Conservation (phyloP, 768 basidiomycete species). For the Mycena filopes region DNA sequence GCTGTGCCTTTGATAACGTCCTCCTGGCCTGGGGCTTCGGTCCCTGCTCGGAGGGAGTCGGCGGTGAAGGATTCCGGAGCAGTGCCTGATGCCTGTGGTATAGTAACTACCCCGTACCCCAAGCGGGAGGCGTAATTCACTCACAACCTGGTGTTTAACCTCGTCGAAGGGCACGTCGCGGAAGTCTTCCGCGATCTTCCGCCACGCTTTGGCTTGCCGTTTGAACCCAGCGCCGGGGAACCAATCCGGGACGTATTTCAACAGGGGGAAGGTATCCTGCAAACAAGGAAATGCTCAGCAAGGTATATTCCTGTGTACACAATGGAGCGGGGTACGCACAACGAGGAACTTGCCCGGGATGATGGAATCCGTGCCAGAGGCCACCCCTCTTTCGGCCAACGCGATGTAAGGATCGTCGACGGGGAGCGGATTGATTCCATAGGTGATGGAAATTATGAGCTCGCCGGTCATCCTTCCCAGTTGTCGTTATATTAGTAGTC, state of each 20-base stretch:
- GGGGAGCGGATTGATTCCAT: conserved; percentile 39
- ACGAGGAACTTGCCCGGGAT: conserved; percentile 35
- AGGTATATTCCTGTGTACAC: too few relatives aligned
- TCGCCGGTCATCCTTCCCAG: conserved; percentile 36
- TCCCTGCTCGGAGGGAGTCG: neutral
- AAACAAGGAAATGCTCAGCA: too few relatives aligned
- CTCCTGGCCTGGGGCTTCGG: neutral
- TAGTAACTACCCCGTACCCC: neutral
- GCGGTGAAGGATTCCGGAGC: conserved; percentile 5
- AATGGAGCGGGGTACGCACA: neutral
- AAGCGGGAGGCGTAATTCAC: neutral
- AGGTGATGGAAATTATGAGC: conserved; percentile 33
- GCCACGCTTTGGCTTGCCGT: conserved; percentile 40
- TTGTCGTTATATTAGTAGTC: neutral
- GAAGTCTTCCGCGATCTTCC: conserved; percentile 10
- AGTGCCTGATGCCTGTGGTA: neutral
- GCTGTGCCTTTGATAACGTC: conserved; percentile 20
- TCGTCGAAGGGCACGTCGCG: conserved; percentile 32
- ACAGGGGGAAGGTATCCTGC: conserved; percentile 24
- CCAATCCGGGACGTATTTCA: conserved; percentile 43
- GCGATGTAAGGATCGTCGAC: conserved; percentile 39
- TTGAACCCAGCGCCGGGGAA: conserved; percentile 48
- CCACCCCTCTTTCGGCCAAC: conserved; percentile 30
- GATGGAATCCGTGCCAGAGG: conserved; percentile 23
- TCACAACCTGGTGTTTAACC: conserved; percentile 26